phyloP scores from a whole-genome alignment of 805 yeast genomes.

The Candida tallmaniae region DNA sequence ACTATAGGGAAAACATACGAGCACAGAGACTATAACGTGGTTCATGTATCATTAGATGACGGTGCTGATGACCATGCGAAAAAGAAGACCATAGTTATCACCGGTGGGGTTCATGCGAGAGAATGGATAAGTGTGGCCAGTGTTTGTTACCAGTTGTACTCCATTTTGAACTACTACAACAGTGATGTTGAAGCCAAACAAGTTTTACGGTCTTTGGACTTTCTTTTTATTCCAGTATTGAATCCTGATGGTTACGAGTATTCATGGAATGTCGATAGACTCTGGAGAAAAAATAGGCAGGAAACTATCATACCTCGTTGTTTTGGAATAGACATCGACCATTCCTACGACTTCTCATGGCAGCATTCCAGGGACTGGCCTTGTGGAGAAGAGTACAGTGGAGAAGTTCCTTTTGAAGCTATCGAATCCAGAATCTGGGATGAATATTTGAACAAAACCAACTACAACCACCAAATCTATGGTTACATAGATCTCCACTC shows the following conservation, averaged over 20 bases:
- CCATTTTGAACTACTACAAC: slow-evolving; percentile 26
- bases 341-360: slow-evolving; percentile 76
- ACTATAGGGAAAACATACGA: slow-evolving; percentile 73
- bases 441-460: slow-evolving; percentile 38
- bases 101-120: slow-evolving; percentile 86
- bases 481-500: slow-evolving; percentile 85
- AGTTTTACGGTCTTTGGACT: slow-evolving; percentile 55
- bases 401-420: slow-evolving; percentile 64
- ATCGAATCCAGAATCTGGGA: slow-evolving; percentile 37
- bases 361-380: slow-evolving; percentile 56
- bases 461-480: slow-evolving; percentile 53
- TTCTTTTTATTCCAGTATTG: slow-evolving; percentile 73
- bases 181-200: slow-evolving; percentile 31
- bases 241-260: slow-evolving; percentile 91
- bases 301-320: slow-evolving; percentile 60
- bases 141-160: slow-evolving; percentile 51
- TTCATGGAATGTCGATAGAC: slow-evolving; percentile 73
- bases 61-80: slow-evolving; percentile 31
- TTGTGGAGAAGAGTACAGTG: slow-evolving; percentile 81
- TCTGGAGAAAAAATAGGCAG: slow-evolving; percentile 90
- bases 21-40: slow-evolving; percentile 63
- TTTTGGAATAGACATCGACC: slow-evolving; percentile 83
- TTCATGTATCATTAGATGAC: slow-evolving; percentile 53
- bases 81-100: slow-evolving; percentile 62
- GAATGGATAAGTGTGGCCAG: slow-evolving; percentile 84